A percentile compares a stretch with the other conserved stretches of the same genome.
phyloP scores from a whole-genome alignment of 2,329 filamentous ascomycete species.

The Arthrobotrys megalospora region DNA sequence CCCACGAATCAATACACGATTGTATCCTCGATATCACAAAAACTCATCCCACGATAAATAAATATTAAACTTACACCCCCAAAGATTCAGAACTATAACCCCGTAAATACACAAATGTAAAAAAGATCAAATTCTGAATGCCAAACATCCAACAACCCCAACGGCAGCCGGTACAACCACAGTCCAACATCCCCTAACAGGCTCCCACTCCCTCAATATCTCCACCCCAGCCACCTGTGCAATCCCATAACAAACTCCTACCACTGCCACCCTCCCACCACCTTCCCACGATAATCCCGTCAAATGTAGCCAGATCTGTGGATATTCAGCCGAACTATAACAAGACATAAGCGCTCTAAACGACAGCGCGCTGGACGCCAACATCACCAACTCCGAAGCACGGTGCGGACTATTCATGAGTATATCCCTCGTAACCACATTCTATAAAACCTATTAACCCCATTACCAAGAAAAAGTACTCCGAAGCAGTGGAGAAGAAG shows the following conservation, averaged over 20 bases:
- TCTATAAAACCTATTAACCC: slow-evolving; percentile 16
- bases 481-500: background rate
- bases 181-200: slow-evolving; percentile 12
- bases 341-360: slow-evolving; percentile 35
- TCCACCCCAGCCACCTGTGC: slow-evolving; percentile 26
- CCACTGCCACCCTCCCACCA: background rate
- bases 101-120: background rate
- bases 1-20: background rate
- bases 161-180: slow-evolving; percentile 6
- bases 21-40: background rate
- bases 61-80: background rate
- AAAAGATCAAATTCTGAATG: background rate
- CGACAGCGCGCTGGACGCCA: slow-evolving; percentile 28
- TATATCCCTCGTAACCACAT: slow-evolving; percentile 50
- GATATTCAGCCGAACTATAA: slow-evolving; percentile 29
- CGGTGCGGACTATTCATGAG: slow-evolving; percentile 8
- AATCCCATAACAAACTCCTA: slow-evolving; percentile 27
- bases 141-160: background rate
- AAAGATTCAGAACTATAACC: background rate
- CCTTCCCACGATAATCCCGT: background rate
- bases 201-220: slow-evolving; percentile 39
- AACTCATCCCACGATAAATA: background rate
- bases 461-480: background rate
- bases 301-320: slow-evolving; percentile 2
- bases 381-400: slow-evolving; percentile 33